These are phyloP conservation scores for Blastocystis sp. DNA, from an alignment of 352 stramenopile genomes.

Conservation along the genomic window DNA sequence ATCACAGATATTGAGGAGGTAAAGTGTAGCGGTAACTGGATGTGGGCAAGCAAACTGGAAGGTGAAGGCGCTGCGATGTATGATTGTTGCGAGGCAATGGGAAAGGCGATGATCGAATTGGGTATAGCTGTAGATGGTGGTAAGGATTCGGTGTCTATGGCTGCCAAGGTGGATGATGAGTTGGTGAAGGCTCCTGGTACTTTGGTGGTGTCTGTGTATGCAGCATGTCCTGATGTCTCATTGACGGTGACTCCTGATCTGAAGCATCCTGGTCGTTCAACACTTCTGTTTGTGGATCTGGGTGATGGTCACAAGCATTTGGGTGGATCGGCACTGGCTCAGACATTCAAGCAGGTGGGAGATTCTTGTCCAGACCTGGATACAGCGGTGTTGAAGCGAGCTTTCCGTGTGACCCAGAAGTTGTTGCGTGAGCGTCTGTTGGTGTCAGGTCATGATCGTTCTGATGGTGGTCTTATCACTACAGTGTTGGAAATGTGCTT, in stretches of 20 bases:
- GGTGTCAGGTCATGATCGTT: slow-evolving; percentile 90
- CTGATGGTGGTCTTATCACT: slow-evolving; percentile 89
- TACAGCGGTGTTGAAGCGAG: slow-evolving; percentile 80
- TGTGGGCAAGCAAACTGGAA: slow-evolving; percentile 96
- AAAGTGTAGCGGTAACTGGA: slow-evolving; percentile 98
- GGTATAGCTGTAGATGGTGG: slow-evolving; percentile 93
- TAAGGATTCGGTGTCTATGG: slow-evolving; percentile 99
- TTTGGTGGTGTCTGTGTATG: slow-evolving; percentile 93
- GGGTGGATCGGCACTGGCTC: slow-evolving; percentile 87
- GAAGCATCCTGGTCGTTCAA: slow-evolving; percentile 77
- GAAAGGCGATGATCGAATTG: slow-evolving; percentile 85
- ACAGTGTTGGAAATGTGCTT: slow-evolving; percentile 98
- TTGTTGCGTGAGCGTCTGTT: slow-evolving; percentile 81
- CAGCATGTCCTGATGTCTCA: slow-evolving; percentile 87
- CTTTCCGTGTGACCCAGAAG: slow-evolving; percentile 64
- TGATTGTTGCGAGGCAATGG: slow-evolving; percentile 89
- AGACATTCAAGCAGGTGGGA: slow-evolving; percentile 76
- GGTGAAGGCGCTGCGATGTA: slow-evolving; percentile 96
- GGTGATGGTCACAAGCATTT: slow-evolving; percentile 80
- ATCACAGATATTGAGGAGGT: slow-evolving; percentile 85
- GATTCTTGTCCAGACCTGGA: slow-evolving; percentile 82
- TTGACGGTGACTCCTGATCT: slow-evolving; percentile 94
- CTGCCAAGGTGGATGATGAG: slow-evolving; percentile 80
- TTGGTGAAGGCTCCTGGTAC: slow-evolving; percentile 94
- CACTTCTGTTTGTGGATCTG: slow-evolving; percentile 88